Percentiles rank a stretch among this genome's conserved stretches.
These are phyloP conservation scores for Musa balbisiana DNA, from an alignment of 202 grass and related monocot genomes.

Conservation along the genomic window DNA sequence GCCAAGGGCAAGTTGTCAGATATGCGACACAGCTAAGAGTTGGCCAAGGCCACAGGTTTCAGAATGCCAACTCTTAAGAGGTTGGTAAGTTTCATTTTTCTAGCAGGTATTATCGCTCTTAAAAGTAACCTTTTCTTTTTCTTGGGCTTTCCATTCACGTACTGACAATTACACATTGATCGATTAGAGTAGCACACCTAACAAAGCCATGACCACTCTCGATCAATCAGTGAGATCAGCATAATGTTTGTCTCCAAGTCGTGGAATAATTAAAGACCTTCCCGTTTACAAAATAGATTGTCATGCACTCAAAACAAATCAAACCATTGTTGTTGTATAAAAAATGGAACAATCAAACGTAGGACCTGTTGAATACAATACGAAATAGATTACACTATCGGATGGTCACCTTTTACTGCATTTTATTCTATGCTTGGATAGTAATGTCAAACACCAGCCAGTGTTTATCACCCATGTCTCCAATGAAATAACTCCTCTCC, in stretches of 20 bases:
- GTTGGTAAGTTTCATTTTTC: neutral
- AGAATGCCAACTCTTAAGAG: neutral
- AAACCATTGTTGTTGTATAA: too few relatives aligned
- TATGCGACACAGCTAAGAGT: neutral
- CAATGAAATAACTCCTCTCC: neutral
- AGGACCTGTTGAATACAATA: too few relatives aligned
- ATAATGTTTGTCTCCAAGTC: neutral
- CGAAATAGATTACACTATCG: too few relatives aligned
- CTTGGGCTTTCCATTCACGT: neutral
- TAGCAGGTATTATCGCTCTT: neutral
- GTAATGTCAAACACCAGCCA: neutral
- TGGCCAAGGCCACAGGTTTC: neutral
- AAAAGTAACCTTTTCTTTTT: neutral
- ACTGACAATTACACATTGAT: too few relatives aligned
- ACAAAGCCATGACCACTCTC: neutral
- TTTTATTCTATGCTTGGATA: neutral
- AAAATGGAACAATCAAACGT: too few relatives aligned
- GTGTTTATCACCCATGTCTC: neutral
- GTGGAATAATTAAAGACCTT: neutral
- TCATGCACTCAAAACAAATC: too few relatives aligned
- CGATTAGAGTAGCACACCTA: too few relatives aligned
- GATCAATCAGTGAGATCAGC: neutral
- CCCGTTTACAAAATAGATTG: too few relatives aligned
- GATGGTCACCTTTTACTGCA: neutral
- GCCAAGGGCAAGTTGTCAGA: neutral